These are phyloP conservation scores for Beauveria scarabaeidicola DNA, from an alignment of 2,329 filamentous ascomycete genomes.

Conservation along the genomic window DNA sequence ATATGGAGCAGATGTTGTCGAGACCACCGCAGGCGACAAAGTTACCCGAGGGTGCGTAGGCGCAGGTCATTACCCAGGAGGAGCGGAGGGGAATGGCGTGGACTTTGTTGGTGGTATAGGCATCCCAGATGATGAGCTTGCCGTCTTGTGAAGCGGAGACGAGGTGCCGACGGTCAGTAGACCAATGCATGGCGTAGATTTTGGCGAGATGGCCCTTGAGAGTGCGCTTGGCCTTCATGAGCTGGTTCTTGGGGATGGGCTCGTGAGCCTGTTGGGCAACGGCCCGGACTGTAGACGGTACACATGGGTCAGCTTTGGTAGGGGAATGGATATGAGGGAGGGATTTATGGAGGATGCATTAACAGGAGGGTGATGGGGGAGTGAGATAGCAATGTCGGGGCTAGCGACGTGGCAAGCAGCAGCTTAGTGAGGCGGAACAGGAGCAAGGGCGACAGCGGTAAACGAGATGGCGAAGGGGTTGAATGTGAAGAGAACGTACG, in stretches of 20 bases:
- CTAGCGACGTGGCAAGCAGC: neutral
- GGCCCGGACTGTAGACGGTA: conserved; percentile 60
- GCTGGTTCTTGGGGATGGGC: conserved; percentile 75
- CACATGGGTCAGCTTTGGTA: neutral
- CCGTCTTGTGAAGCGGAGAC: conserved; percentile 98
- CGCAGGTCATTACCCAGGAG: conserved; percentile 99
- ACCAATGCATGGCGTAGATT: conserved; percentile 99
- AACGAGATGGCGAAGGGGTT: conserved; percentile 9
- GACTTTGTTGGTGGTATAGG: conserved; percentile 99
- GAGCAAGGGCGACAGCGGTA: conserved; percentile 12
- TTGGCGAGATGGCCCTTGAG: conserved; percentile 97
- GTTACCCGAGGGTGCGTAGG: conserved; percentile 95
- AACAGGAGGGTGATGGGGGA: neutral
- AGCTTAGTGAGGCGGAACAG: neutral
- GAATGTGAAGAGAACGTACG: conserved; percentile 53
- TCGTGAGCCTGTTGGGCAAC: conserved; percentile 91
- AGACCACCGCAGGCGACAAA: conserved; percentile 97
- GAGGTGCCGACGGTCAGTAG: conserved; percentile 90
- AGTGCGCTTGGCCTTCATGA: conserved; percentile 96
- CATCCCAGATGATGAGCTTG: conserved; percentile 99
- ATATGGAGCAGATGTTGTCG: conserved; percentile 99
- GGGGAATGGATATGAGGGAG: conserved; percentile 11
- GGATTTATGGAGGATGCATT: neutral
- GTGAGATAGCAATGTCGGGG: neutral
- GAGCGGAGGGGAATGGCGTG: conserved; percentile 95